Conservation (phyloP, 345 rosid genomes). For the Sisymbrium altissimum region DNA sequence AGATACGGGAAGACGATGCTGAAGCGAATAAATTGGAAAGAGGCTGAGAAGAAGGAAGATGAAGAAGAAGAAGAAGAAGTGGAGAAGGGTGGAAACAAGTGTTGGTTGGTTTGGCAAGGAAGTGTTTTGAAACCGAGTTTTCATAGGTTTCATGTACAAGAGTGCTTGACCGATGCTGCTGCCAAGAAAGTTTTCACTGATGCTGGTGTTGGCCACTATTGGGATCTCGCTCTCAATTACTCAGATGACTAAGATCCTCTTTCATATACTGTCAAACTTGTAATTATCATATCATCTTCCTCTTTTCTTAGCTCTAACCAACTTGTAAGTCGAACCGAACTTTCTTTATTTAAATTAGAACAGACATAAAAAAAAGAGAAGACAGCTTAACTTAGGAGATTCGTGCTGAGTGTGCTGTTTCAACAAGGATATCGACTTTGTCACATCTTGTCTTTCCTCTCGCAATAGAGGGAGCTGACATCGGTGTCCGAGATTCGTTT, state of each 20-base stretch:
- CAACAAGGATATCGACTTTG: too few relatives aligned
- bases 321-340: too few relatives aligned
- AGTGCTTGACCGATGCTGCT: constrained; percentile 80
- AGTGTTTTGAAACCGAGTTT: constrained; percentile 69
- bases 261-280: neutral
- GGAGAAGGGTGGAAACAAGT: constrained; percentile 58
- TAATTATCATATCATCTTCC: too few relatives aligned
- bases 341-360: too few relatives aligned
- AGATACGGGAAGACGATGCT: constrained; percentile 88
- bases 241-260: constrained; percentile 37
- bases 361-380: too few relatives aligned
- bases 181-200: constrained; percentile 66
- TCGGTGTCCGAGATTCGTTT: too few relatives aligned
- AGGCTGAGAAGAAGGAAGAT: constrained; percentile 61
- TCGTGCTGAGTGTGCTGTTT: too few relatives aligned
- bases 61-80: constrained; percentile 43
- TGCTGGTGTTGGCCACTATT: constrained; percentile 83
- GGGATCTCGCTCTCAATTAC: constrained; percentile 85
- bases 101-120: constrained; percentile 87
- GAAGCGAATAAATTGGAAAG: constrained; percentile 82
- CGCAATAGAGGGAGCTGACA: too few relatives aligned
- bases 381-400: too few relatives aligned
- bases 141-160: constrained; percentile 60
- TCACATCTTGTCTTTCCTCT: too few relatives aligned
- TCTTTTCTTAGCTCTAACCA: too few relatives aligned